phyloP scores from a whole-genome alignment of 164 flowering plant genomes.

The Nymphaea thermarum region DNA sequence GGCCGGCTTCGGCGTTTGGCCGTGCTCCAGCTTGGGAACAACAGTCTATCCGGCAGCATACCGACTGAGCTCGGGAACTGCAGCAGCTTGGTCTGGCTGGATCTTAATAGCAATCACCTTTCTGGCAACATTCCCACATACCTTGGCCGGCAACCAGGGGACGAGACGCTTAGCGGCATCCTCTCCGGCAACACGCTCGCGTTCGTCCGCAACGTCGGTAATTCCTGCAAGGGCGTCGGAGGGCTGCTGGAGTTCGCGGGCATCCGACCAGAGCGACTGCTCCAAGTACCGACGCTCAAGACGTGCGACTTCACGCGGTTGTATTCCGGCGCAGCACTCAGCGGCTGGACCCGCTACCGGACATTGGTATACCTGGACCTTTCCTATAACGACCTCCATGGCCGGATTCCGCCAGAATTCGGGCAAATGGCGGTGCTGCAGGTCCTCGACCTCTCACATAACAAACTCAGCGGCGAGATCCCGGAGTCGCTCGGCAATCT shows the following conservation, averaged over 20 bases:
- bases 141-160: constrained; percentile 64
- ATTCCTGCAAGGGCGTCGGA: constrained; percentile 82
- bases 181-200: constrained; percentile 68
- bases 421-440: constrained; percentile 72
- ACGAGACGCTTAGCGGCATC: constrained; percentile 51
- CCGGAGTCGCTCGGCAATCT: constrained; percentile 58
- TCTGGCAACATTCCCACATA: constrained; percentile 65
- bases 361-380: constrained; percentile 82
- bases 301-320: constrained; percentile 69
- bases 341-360: constrained; percentile 58
- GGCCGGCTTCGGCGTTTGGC: constrained; percentile 53
- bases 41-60: constrained; percentile 57
- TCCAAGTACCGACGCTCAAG: constrained; percentile 55
- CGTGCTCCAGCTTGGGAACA: constrained; percentile 74
- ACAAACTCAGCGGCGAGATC: constrained; percentile 74
- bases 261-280: constrained; percentile 67
- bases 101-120: constrained; percentile 59
- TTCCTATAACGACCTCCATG: constrained; percentile 67
- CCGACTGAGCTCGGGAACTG: constrained; percentile 63
- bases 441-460: constrained; percentile 63
- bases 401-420: constrained; percentile 67
- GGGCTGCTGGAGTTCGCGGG: constrained; percentile 85
- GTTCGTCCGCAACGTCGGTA: constrained; percentile 75
- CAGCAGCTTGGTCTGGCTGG: constrained; percentile 82
- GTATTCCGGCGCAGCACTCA: constrained; percentile 75